Percentiles rank a stretch among this genome's conserved stretches.
phyloP scores from a whole-genome alignment of 176 grass and related monocot genomes.

The Ampelocalamus luodianensis region DNA sequence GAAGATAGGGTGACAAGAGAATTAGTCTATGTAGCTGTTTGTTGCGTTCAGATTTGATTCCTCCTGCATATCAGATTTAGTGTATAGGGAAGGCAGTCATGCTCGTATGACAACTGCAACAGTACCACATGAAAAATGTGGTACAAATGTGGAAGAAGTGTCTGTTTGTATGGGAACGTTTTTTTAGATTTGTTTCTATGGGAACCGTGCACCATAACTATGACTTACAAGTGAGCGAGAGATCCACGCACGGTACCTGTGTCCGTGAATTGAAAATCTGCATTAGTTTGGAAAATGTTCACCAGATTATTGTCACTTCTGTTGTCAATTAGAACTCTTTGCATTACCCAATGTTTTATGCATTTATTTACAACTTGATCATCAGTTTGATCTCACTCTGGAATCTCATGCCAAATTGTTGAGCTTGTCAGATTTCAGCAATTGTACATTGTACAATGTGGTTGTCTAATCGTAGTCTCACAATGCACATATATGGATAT shows the following conservation, averaged over 20 bases:
- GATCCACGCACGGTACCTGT: not conserved
- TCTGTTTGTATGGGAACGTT: not conserved
- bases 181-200: not conserved
- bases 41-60: not conserved
- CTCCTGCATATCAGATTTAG: not conserved
- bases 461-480: not conserved
- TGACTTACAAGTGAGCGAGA: not conserved
- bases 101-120: not conserved
- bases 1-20: not conserved
- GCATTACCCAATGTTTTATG: not conserved
- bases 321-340: not conserved
- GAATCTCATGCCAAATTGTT: not conserved
- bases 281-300: conserved; percentile 1
- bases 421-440: not conserved
- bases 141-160: not conserved
- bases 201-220: not conserved
- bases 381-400: not conserved
- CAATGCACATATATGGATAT: not conserved
- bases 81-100: not conserved
- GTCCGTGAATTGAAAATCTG: not conserved
- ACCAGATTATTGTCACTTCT: not conserved
- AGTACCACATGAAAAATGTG: not conserved
- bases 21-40: not conserved
- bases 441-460: not conserved
- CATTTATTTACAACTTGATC: not conserved